Evolutionary conservation across 2,329 filamentous ascomycete genomes (phyloP), one percentile per base, ranked within the genome.

Genomic region (Tolypocladium pustulatum): DNA sequence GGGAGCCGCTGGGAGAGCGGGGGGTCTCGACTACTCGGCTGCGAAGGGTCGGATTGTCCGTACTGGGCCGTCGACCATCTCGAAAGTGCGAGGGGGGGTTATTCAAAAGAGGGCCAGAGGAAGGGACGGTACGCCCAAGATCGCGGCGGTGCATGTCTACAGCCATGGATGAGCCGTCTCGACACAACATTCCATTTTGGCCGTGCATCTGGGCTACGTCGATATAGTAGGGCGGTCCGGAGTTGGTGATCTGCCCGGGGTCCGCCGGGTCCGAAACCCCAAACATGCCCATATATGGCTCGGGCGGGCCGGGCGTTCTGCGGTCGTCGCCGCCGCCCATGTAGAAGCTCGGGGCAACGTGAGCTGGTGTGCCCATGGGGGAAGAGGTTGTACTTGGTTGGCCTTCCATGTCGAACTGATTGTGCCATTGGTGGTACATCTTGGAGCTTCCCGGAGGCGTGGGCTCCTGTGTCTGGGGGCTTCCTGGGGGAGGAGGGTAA

Each of bases 381-480:
- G 78, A 78, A 27, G 73, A 73, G 25, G 73, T 68, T 57, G 78
- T 75, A 59, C 73, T 76, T 36, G 70, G 70, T 30, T 73, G 68
- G 55, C 73, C 68, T 61, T 71, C 72, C 57, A 80, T 68, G 43
- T 76, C 73, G 63, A 80, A 79, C 37, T 64, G 60, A 58, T 72
- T 59, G 61, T 66, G 66, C 73, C 75, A 81, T 37, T 70, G 65
- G 34, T 69, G 66, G 58, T 77, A 78, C 72, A 80, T 75, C 57
- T 72, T 77, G 59, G 77, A 75, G 38, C 73, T 75, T 49, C 71
- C 71, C n/a, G 79, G 76, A 51, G 80, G 78, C 12, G 77, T 79
- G 40, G 75, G 77, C 57, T 77, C 76, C 61, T 80, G 78, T 9
- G 73, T 65, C 49, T 65, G 69, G 36, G 73, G 64, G 38, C 68